These are phyloP conservation scores for Ophiostoma himal-ulmi DNA, from an alignment of 2,329 filamentous ascomycete species.

Conservation along the genomic window DNA sequence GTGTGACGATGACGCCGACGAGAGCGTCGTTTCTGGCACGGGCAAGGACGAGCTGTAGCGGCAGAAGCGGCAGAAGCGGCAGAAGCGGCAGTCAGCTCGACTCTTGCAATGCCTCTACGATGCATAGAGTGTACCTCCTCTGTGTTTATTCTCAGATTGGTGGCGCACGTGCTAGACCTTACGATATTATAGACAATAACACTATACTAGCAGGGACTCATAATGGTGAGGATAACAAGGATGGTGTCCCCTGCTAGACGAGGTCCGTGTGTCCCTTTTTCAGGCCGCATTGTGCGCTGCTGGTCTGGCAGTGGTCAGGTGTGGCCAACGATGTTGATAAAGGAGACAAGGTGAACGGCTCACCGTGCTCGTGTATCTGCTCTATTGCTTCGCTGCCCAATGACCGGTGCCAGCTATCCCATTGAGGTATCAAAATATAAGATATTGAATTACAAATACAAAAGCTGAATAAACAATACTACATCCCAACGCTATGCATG, in stretches of 20 bases:
- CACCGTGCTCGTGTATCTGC: too few relatives aligned
- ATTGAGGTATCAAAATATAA: background rate
- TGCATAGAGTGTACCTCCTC: too few relatives aligned
- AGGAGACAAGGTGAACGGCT: background rate
- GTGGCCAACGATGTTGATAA: background rate
- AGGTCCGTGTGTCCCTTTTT: background rate
- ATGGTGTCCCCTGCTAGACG: background rate
- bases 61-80: background rate
- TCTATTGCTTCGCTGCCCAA: too few relatives aligned
- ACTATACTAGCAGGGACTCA: background rate
- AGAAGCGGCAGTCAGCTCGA: background rate
- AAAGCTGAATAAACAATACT: background rate
- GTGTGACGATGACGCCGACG: background rate
- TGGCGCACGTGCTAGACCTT: background rate
- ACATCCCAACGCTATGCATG: background rate
- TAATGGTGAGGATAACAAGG: background rate
- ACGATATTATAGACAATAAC: background rate
- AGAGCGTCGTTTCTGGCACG: background rate
- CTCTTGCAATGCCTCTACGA: too few relatives aligned
- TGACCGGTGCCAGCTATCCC: too few relatives aligned
- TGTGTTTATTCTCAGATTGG: too few relatives aligned
- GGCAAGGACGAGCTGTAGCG: background rate
- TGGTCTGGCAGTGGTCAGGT: background rate
- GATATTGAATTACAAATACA: background rate
- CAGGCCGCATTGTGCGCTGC: constrained; percentile 1